These are phyloP conservation scores for Omphalea diandra DNA, from an alignment of 441 rosid genomes.

Conservation along the genomic window DNA sequence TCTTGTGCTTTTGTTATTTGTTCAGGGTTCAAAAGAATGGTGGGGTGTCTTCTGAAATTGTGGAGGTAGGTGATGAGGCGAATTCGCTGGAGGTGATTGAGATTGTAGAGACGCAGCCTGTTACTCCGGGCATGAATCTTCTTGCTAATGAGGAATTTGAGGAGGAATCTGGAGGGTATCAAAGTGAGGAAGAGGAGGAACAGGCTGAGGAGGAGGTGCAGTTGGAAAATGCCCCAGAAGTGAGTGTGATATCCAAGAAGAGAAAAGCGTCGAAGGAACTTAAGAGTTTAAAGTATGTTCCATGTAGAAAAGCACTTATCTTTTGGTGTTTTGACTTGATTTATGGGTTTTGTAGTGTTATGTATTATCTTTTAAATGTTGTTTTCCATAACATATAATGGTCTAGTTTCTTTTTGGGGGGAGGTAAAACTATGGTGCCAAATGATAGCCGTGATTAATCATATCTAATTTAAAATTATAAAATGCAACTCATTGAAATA, in stretches of 20 bases:
- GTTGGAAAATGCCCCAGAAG: slow-evolving; percentile 34
- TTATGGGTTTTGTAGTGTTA: neutral
- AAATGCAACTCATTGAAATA: too few relatives aligned
- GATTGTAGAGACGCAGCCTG: slow-evolving; percentile 35
- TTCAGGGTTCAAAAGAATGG: slow-evolving; percentile 65
- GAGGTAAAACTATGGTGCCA: too few relatives aligned
- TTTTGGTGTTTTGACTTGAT: neutral
- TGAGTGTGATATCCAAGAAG: slow-evolving; percentile 54
- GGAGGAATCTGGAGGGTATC: slow-evolving; percentile 60
- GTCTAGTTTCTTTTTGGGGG: too few relatives aligned
- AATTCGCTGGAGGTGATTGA: slow-evolving; percentile 36
- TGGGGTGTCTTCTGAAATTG: slow-evolving; percentile 29
- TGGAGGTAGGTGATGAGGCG: slow-evolving; percentile 30
- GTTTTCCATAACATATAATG: too few relatives aligned
- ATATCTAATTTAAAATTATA: too few relatives aligned
- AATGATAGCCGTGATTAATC: too few relatives aligned
- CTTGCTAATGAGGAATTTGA: slow-evolving; percentile 66
- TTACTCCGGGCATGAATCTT: slow-evolving; percentile 38
- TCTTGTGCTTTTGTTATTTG: neutral
- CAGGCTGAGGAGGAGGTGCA: slow-evolving; percentile 23
- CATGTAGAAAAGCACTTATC: neutral
- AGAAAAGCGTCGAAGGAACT: slow-evolving; percentile 68
- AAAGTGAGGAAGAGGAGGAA: slow-evolving; percentile 51
- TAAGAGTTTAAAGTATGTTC: slow-evolving; percentile 46
- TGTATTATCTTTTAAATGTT: too few relatives aligned